phyloP scores from a whole-genome alignment of 805 yeast genomes.

The Wickerhamiella occidentalis region DNA sequence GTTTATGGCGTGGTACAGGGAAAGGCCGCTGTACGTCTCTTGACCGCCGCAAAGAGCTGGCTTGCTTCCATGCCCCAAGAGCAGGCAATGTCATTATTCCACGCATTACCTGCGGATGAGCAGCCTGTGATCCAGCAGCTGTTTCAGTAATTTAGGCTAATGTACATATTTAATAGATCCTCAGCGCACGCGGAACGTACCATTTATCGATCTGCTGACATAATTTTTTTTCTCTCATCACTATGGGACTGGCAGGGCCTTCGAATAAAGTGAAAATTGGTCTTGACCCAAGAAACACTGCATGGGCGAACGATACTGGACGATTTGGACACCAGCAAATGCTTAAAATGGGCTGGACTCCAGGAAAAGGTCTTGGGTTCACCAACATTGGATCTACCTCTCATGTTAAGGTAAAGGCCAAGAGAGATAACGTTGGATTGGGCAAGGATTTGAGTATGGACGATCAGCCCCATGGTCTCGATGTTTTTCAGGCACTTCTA shows the following conservation, averaged over 20 bases:
- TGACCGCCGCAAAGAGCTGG: slow-evolving; percentile 49
- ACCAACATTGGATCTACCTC: slow-evolving; percentile 33
- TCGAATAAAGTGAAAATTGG: slow-evolving; percentile 78
- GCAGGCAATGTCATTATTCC: slow-evolving; percentile 53
- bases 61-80: slow-evolving; percentile 54
- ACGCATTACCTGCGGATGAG: slow-evolving; percentile 49
- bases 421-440: slow-evolving; percentile 73
- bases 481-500: slow-evolving; percentile 79
- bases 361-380: slow-evolving; percentile 79
- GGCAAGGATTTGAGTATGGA: slow-evolving; percentile 64
- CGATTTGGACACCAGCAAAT: slow-evolving; percentile 84
- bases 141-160: slow-evolving; percentile 28
- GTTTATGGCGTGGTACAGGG: slow-evolving; percentile 57
- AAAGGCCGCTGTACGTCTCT: slow-evolving; percentile 54
- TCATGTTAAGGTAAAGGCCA: slow-evolving; percentile 71
- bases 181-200: neutral
- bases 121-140: slow-evolving; percentile 48
- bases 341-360: slow-evolving; percentile 78
- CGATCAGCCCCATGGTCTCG: slow-evolving; percentile 80
- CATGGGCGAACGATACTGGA: slow-evolving; percentile 65
- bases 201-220: neutral
- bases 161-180: neutral
- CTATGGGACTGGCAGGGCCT: slow-evolving; percentile 41
- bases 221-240: slow-evolving; percentile 3
- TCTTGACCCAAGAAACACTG: slow-evolving; percentile 82